phyloP scores from a whole-genome alignment of 164 flowering plant genomes.

The Tetracentron sinense region DNA sequence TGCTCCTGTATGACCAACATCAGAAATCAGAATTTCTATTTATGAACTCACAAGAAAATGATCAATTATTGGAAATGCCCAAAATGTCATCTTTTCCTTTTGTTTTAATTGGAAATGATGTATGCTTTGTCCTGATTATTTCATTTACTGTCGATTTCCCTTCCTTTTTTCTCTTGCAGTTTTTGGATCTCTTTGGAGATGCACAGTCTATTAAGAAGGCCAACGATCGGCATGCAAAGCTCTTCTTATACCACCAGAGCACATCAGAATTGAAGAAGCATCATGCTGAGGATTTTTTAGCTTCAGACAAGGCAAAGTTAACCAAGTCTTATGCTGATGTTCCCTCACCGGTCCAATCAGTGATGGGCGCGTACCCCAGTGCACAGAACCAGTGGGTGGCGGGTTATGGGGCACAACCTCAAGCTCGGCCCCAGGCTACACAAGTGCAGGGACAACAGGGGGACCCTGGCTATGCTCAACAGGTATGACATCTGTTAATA shows the following conservation, averaged over 20 bases:
- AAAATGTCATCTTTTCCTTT: too few species aligned
- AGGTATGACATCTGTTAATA: constrained; percentile 41
- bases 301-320: constrained; percentile 72
- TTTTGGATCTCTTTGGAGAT: constrained; percentile 84
- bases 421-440: constrained; percentile 71
- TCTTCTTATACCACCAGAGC: constrained; percentile 61
- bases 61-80: too few species aligned
- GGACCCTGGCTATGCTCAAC: constrained; percentile 70
- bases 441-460: constrained; percentile 77
- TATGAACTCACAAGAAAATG: too few species aligned
- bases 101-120: too few species aligned
- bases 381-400: constrained; percentile 74
- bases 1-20: too few species aligned
- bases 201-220: constrained; percentile 64
- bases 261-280: constrained; percentile 64
- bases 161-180: constrained; percentile 62
- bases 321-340: constrained; percentile 47
- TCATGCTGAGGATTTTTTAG: constrained; percentile 63
- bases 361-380: constrained; percentile 65
- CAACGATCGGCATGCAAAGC: constrained; percentile 71
- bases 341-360: constrained; percentile 51
- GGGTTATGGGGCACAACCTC: constrained; percentile 76
- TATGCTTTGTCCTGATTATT: not conserved
- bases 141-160: not conserved
- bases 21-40: too few species aligned